phyloP scores from a whole-genome alignment of 2,329 filamentous ascomycete genomes.

The Coniella vitis region DNA sequence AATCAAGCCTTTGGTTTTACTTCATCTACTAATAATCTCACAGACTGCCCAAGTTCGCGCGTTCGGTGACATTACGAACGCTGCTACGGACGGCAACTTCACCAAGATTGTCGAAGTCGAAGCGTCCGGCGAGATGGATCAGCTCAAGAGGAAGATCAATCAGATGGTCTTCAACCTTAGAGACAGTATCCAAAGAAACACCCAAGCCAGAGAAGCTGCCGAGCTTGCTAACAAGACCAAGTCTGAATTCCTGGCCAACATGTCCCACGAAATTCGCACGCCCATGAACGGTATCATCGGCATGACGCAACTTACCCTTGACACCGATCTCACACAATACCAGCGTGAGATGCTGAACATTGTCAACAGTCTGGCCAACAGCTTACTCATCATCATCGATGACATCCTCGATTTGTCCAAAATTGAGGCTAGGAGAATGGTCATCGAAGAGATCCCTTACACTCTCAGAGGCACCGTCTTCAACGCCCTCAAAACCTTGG shows the following conservation, averaged over 20 bases:
- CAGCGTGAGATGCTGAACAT: slow-evolving; percentile 98
- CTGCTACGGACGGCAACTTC: slow-evolving; percentile 94
- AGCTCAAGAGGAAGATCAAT: slow-evolving; percentile 98
- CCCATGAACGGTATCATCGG: slow-evolving; percentile 97
- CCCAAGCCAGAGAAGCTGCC: slow-evolving; percentile 88
- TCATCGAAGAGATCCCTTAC: slow-evolving; percentile 96
- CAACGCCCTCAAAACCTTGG: slow-evolving; percentile 91
- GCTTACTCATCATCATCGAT: slow-evolving; percentile 93
- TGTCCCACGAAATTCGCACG: slow-evolving; percentile 97
- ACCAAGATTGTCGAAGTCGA: slow-evolving; percentile 95
- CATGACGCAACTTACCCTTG: slow-evolving; percentile 93
- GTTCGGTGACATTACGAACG: slow-evolving; percentile 97
- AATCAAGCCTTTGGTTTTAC: no score
- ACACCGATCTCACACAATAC: slow-evolving; percentile 89
- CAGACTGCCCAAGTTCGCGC: slow-evolving; percentile 95
- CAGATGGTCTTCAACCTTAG: slow-evolving; percentile 96
- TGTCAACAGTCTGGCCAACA: slow-evolving; percentile 93
- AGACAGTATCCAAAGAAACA: slow-evolving; percentile 95
- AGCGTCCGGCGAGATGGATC: slow-evolving; percentile 97
- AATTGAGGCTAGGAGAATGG: slow-evolving; percentile 95
- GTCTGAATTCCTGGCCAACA: slow-evolving; percentile 96
- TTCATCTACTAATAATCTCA: slow-evolving; percentile 28
- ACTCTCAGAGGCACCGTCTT: slow-evolving; percentile 91
- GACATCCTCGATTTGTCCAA: slow-evolving; percentile 68
- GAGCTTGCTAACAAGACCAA: slow-evolving; percentile 97